Evolutionary conservation across 192 early-diverging fungal genomes (phyloP), one percentile per base, ranked within the genome.

Genomic region (Coemansia javaensis): DNA sequence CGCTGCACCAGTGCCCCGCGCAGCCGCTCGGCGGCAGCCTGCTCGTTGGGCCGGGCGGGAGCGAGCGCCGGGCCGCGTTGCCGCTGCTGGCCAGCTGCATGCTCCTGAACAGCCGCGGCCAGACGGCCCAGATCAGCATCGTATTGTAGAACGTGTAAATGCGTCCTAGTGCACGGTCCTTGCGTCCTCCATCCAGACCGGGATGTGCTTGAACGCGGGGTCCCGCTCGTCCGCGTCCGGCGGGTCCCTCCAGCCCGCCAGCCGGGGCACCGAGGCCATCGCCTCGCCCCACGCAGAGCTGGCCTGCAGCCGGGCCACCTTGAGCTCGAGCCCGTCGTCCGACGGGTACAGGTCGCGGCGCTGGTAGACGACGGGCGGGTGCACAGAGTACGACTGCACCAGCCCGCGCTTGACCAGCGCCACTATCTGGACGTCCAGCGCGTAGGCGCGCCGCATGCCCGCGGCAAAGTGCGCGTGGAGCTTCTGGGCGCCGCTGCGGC

Each of bases 351-450:
- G 37, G 35, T 70, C 63, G 25, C 75, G 75, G 16, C 63, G 50
- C 51, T 77, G 75, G 33, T 63, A 63, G 17, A 77, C 64, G n/a
- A 65, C 52, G 0, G 67, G 67, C 21, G 75, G 75, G 39, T 66
- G 37, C 14, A 71, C 9, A 12, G 67, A 71, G 28, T 49, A 71
- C 1, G 75, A 36, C 7, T 35, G 28, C 1, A 77, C 21, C n/a
- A 68, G 14, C 10, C 47, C 59, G 23, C 66, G 49, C 33, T 69
- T 65, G 10, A 69, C 43, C 11, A 75, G 47, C 1, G 64, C 72
- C 0, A 67, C 63, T 0, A 67, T 36, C 43, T 67, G 72, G 6
- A 75, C 51, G 28, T 76, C 76, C 23, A 78, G 24, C 14, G 71
- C 54, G 32, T 61, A 45, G 15, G 52, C 30, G 0, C 40, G 34